Conservation (phyloP, 306 rosid genomes). For the Acacia acuminata region DNA sequence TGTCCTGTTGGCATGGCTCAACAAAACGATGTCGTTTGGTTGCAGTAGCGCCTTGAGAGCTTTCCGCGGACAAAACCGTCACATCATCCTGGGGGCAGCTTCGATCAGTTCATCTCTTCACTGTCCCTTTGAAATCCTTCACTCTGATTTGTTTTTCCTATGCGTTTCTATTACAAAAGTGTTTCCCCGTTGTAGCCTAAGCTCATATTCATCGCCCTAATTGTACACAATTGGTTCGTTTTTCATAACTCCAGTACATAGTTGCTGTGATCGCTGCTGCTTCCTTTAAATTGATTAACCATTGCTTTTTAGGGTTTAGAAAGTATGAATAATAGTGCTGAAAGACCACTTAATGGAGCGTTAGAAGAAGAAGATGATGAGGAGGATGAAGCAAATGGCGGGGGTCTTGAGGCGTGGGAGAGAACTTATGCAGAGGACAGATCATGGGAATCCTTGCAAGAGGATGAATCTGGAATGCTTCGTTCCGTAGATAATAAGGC, state of each 20-base stretch:
- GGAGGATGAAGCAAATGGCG: conserved; percentile 65
- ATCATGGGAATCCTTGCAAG: conserved; percentile 93
- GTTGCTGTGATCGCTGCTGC: conserved; percentile 13
- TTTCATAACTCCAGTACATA: neutral
- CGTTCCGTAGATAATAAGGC: conserved; percentile 79
- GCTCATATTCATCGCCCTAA: neutral
- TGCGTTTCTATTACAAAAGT: neutral
- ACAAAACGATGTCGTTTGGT: too few relatives aligned
- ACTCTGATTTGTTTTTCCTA: neutral
- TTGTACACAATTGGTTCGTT: neutral
- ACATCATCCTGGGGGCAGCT: too few relatives aligned
- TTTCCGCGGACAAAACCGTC: too few relatives aligned
- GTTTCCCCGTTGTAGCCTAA: neutral
- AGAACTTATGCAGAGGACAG: conserved; percentile 88
- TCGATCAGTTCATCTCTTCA: neutral
- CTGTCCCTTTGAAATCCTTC: neutral
- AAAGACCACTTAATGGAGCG: conserved; percentile 55
- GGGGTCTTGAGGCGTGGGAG: conserved; percentile 89
- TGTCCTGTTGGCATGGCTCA: too few relatives aligned
- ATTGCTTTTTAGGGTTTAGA: conserved; percentile 23
- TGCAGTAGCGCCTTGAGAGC: too few relatives aligned
- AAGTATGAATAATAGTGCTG: conserved; percentile 63
- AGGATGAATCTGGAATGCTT: conserved; percentile 92
- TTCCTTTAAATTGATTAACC: conserved; percentile 16
- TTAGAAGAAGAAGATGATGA: conserved; percentile 76